Evolutionary conservation across 225 moss, liverwort and hornwort species (phyloP).

Genomic region (Sphagnum contortum): DNA sequence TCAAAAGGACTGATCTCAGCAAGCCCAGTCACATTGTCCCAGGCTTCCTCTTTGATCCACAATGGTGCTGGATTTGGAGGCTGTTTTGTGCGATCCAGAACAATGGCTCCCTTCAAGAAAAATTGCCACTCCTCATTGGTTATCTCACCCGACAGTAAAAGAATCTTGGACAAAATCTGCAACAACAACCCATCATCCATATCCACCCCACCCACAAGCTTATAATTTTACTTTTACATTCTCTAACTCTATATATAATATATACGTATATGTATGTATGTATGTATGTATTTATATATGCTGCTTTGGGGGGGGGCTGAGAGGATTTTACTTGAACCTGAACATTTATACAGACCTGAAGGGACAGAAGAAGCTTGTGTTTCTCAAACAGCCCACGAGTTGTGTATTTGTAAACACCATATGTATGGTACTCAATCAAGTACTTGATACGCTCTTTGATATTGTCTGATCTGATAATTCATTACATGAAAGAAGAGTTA

Average conservation of each 20-base stretch:
- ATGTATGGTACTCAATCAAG: constrained; percentile 74
- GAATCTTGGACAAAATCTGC: constrained; percentile 69
- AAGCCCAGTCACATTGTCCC: constrained; percentile 69
- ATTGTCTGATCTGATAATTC: constrained; percentile 40
- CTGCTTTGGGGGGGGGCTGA: too few species aligned
- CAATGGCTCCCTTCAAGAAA: constrained; percentile 60
- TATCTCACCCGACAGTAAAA: constrained; percentile 54
- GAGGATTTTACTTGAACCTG: too few species aligned
- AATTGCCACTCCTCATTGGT: constrained; percentile 58
- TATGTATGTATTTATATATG: background rate
- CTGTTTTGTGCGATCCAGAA: constrained; percentile 65
- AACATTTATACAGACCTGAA: constrained; percentile 31
- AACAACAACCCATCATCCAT: background rate
- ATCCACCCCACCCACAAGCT: too few species aligned
- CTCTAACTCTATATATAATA: background rate
- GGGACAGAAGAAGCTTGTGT: constrained; percentile 61
- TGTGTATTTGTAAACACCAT: constrained; percentile 73
- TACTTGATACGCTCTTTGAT: constrained; percentile 65
- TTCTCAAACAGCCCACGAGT: constrained; percentile 71
- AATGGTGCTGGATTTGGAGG: constrained; percentile 39
- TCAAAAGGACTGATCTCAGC: constrained; percentile 42
- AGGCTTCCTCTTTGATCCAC: constrained; percentile 68
- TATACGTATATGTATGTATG: background rate
- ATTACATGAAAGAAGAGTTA: too few species aligned
- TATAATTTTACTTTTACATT: too few species aligned